Evolutionary conservation across 768 basidiomycete genomes (phyloP).

Genomic region (Pleurotus pulmonarius): DNA sequence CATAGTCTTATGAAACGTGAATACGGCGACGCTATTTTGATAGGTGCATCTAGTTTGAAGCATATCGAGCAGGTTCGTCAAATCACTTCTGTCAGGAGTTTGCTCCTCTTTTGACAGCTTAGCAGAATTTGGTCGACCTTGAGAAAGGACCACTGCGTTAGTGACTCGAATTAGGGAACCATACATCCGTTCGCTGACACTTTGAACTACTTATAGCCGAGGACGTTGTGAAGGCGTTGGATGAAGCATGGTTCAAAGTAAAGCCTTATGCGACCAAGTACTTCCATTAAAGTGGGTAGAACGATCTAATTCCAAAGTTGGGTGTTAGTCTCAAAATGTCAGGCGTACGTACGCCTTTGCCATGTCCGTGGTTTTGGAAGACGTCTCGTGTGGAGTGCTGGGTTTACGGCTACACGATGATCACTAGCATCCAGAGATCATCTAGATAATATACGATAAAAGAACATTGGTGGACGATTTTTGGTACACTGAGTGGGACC

Average conservation of each 20-base stretch:
- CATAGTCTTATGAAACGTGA: slow-evolving; percentile 48
- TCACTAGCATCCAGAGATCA: no score
- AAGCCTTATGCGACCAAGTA: slow-evolving; percentile 38
- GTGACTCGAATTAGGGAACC: slow-evolving; percentile 7
- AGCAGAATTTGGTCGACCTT: slow-evolving; percentile 43
- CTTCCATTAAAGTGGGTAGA: slow-evolving; percentile 11
- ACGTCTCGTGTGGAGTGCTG: slow-evolving; percentile 19
- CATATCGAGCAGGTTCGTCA: slow-evolving; percentile 50
- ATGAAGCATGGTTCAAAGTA: slow-evolving; percentile 46
- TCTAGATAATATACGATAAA: no score
- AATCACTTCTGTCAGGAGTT: not conserved
- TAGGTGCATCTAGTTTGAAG: slow-evolving; percentile 56
- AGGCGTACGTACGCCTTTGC: slow-evolving; percentile 16
- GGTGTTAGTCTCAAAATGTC: no score
- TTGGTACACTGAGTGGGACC: no score
- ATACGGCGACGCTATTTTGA: slow-evolving; percentile 48
- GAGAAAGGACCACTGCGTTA: slow-evolving; percentile 56
- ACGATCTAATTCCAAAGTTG: no score
- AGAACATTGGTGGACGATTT: no score
- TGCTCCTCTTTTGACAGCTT: not conserved
- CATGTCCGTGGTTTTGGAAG: slow-evolving; percentile 54
- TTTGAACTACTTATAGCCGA: slow-evolving; percentile 28
- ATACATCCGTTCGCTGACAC: no score
- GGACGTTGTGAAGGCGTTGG: slow-evolving; percentile 45
- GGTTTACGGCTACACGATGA: no score